phyloP scores from a whole-genome alignment of 169 alveolate genomes.

The Eimeria tenella region DNA sequence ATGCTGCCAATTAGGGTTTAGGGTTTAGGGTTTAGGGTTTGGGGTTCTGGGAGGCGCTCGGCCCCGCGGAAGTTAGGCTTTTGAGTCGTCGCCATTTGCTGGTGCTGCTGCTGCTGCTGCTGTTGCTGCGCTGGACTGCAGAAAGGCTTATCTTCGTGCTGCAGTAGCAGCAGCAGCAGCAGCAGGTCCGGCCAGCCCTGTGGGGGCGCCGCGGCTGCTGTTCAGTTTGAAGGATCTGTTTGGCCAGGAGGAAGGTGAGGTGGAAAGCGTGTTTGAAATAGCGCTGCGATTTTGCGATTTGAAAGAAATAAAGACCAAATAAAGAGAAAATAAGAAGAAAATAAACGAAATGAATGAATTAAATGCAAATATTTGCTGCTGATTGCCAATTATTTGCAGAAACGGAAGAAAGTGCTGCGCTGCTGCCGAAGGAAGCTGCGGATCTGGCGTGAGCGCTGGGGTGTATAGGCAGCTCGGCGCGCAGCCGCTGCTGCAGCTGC shows the following conservation, averaged over 20 bases:
- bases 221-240: background rate
- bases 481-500: background rate
- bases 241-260: background rate
- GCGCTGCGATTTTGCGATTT: no score
- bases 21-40: no score
- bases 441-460: slow-evolving; percentile 19
- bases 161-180: background rate
- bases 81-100: background rate
- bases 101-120: slow-evolving; percentile 3
- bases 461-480: slow-evolving; percentile 33
- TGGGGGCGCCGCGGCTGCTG: background rate
- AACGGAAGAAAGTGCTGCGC: background rate
- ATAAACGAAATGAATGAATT: background rate
- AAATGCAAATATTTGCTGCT: no score
- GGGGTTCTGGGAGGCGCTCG: no score
- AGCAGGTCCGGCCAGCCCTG: background rate
- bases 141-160: background rate
- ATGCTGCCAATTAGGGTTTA: no score
- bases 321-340: background rate
- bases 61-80: no score
- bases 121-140: background rate
- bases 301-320: background rate
- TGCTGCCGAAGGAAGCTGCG: background rate
- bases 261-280: background rate
- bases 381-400: background rate